Evolutionary conservation across 2,329 filamentous ascomycete genomes (phyloP).

Genomic region (Samsoniella hepiali): DNA sequence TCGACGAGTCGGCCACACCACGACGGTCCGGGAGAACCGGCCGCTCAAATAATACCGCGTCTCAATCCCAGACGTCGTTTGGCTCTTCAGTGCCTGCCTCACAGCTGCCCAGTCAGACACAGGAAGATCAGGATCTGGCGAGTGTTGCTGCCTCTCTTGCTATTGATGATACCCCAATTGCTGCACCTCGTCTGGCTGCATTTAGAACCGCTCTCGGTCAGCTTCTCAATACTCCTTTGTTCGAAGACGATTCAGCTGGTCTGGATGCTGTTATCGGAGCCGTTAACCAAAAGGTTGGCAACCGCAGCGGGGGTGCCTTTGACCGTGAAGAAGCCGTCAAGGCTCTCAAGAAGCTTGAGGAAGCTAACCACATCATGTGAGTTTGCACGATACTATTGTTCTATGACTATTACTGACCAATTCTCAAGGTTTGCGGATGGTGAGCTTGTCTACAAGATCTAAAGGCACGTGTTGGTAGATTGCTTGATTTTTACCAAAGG

Average conservation of each 20-base stretch:
- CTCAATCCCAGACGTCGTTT: slow-evolving; percentile 58
- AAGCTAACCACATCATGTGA: slow-evolving; percentile 89
- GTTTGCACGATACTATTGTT: slow-evolving; percentile 35
- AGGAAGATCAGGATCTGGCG: slow-evolving; percentile 42
- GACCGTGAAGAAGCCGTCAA: slow-evolving; percentile 67
- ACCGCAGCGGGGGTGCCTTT: slow-evolving; percentile 57
- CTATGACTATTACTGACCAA: slow-evolving; percentile 23
- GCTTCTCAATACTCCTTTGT: slow-evolving; percentile 77
- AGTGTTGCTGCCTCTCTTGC: slow-evolving; percentile 40
- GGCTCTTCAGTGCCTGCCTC: slow-evolving; percentile 78
- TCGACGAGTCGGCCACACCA: slow-evolving; percentile 37
- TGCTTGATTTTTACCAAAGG: not conserved
- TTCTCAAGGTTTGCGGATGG: slow-evolving; percentile 53
- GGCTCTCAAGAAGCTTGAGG: slow-evolving; percentile 76
- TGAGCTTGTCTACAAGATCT: slow-evolving; percentile 69
- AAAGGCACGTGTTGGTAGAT: slow-evolving; percentile 22
- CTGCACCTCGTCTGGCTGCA: slow-evolving; percentile 59
- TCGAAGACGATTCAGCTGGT: slow-evolving; percentile 78
- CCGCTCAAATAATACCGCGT: slow-evolving; percentile 36
- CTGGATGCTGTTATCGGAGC: slow-evolving; percentile 71
- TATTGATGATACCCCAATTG: slow-evolving; percentile 50
- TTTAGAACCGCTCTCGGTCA: slow-evolving; percentile 83
- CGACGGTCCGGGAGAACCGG: slow-evolving; percentile 40
- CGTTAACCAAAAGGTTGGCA: slow-evolving; percentile 69
- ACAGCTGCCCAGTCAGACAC: slow-evolving; percentile 53